Evolutionary conservation across 2,329 filamentous ascomycete species (phyloP).

Genomic region (Capronia coronata): DNA sequence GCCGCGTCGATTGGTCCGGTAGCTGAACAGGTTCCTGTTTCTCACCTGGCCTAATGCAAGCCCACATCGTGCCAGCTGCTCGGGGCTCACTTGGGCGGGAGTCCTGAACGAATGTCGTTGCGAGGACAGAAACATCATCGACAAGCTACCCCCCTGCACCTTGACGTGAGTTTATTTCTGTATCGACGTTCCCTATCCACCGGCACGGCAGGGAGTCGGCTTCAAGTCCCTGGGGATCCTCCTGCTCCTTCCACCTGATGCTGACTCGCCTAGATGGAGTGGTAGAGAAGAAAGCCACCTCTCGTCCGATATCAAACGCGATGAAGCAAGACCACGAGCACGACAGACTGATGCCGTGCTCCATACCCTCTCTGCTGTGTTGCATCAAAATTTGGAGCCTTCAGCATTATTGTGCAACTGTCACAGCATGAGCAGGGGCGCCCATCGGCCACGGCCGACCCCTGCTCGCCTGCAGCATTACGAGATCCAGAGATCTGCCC

Average conservation of each 20-base stretch:
- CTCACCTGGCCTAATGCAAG: conserved; percentile 24
- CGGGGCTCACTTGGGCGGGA: conserved; percentile 19
- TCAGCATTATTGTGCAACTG: conserved; percentile 13
- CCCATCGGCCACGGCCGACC: conserved; percentile 1
- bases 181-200: background rate
- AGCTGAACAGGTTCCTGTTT: conserved; percentile 23
- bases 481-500: conserved; percentile 23
- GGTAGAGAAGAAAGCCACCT: background rate
- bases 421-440: conserved; percentile 13
- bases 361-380: conserved; percentile 6
- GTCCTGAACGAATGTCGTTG: conserved; percentile 18
- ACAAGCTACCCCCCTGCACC: conserved; percentile 10
- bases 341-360: conserved; percentile 5
- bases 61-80: conserved; percentile 18
- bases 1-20: conserved; percentile 23
- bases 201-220: conserved; percentile 2
- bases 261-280: background rate
- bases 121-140: conserved; percentile 17
- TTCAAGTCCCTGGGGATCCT: background rate
- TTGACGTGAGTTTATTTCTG: conserved; percentile 20
- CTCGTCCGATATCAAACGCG: conserved; percentile 7
- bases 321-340: conserved; percentile 7
- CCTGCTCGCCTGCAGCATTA: conserved; percentile 5
- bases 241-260: background rate
- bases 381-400: conserved; percentile 7